Evolutionary conservation across 2,329 filamentous ascomycete species (phyloP).

Genomic region (Aspergillus sclerotialis): DNA sequence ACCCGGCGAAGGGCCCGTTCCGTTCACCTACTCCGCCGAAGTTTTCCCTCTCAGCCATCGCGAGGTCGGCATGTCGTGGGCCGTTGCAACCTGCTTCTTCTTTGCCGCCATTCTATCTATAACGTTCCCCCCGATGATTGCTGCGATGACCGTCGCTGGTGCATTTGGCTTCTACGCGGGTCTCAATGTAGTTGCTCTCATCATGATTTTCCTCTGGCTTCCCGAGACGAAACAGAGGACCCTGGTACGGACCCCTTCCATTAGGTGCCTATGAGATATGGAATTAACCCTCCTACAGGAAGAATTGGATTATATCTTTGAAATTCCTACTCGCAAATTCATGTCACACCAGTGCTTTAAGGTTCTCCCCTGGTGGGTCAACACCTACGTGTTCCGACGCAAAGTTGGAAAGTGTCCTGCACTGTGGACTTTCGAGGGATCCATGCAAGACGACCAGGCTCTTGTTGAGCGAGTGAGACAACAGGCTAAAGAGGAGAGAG

Average conservation of each 20-base stretch:
- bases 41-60: slow-evolving; percentile 51
- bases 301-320: slow-evolving; percentile 54
- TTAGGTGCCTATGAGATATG: no score
- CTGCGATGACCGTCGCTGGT: slow-evolving; percentile 43
- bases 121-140: slow-evolving; percentile 43
- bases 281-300: no score
- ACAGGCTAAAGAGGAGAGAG: slow-evolving; percentile 1
- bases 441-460: slow-evolving; percentile 1
- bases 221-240: slow-evolving; percentile 53
- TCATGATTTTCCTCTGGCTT: slow-evolving; percentile 58
- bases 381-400: slow-evolving; percentile 49
- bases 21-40: slow-evolving; percentile 49
- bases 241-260: slow-evolving; percentile 11
- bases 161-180: slow-evolving; percentile 57
- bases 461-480: not conserved
- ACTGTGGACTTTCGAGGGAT: slow-evolving; percentile 45
- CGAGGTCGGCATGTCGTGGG: slow-evolving; percentile 44
- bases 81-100: slow-evolving; percentile 39
- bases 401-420: slow-evolving; percentile 38
- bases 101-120: slow-evolving; percentile 46
- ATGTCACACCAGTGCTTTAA: slow-evolving; percentile 52
- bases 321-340: slow-evolving; percentile 52
- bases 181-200: slow-evolving; percentile 53
- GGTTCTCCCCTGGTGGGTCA: slow-evolving; percentile 55
- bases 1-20: slow-evolving; percentile 54